Evolutionary conservation across 2,329 filamentous ascomycete genomes (phyloP), one percentile per base, ranked within the genome.

Genomic region (Aspergillus latus): DNA sequence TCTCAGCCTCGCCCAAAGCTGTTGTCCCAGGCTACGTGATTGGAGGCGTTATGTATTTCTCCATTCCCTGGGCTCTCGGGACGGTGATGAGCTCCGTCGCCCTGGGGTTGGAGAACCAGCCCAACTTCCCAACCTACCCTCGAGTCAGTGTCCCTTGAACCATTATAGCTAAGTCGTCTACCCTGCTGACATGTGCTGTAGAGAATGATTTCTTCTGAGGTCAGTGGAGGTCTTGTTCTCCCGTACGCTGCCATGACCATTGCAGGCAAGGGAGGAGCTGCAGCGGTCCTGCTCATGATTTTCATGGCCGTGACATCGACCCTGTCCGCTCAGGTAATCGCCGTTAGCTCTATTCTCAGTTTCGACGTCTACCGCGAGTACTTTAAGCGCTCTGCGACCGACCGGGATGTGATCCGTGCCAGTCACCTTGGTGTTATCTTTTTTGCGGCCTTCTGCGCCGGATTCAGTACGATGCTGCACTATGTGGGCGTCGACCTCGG

Each of bases 41-140:
- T 10, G 81, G 81, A 0, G 81, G 80, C 0, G 76, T 83, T 10
- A 75, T 79, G 0, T 84, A 81, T 56, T 84, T 84, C 49, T 76
- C 78, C 0, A 80, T 84, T 9, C 81, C 82, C 0, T 83, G 79
- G 76, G 44, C 75, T 1, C 68, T 83, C 0, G 81, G 80, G 1
- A 83, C 81, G 0, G 64, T 82, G 0, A 79, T 80, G 68, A 78
- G 78, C 49, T 76, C 78, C 5, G 71, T 78, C 0, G 80, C 79
- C 0, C 64, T 82, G 0, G 80, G 74, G 0, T 64, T 83, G 0
- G 80, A 83, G 49, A 73, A 74, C 6, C 75, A 72, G 0, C 73
- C 79, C 0, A 70, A 73, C 0, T 85, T 83, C 52, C 82, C 82
- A 0, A 85, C 81, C 0, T 84, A 78, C 46, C 82, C 82, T 2